Evolutionary conservation across 2,329 filamentous ascomycete species (phyloP), one percentile per base, ranked within the genome.

Genomic region (Neonectria hederae): DNA sequence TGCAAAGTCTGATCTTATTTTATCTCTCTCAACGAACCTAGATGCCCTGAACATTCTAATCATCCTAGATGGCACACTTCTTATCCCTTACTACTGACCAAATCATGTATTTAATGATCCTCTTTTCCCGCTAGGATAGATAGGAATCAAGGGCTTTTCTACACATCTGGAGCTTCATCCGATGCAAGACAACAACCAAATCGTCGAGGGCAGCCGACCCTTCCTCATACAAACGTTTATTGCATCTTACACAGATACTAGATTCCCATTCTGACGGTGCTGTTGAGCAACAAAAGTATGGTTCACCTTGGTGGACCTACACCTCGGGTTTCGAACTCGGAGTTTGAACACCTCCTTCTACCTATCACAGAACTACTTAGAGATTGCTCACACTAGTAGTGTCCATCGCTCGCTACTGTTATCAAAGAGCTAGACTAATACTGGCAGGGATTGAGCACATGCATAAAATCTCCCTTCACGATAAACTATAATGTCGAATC

Each of bases 301-400:
- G 86, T 88, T 1, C 86, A 88, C 63, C 86, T 86, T 0, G 77
- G 87, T 3, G 86, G 86, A 0, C 71, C 83, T 11, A 85, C 82
- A 0, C 82, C 85, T 19, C 79, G 75, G 66, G 83, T 84, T 3
- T 83, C 80, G 17, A 87, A 87, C 72, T 84, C 86, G 56, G 86
- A 88, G 69, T 82, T 88, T n/a, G 66, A 87, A 87, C 70, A 87
- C 88, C 65, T 84, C 83, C 4, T 87, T 89, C 67, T 78, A 81
- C 28, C 87, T 86, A 0, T 77, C 80, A 5, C 86, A 86, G 0
- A 84, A 88, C 73, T 88, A 86, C 71, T 76, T 84, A 2, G 86
- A 84, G 46, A 87, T 89, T 55, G 86, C 86, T 11, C 85, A 85
- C 76, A 86, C 86, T 0, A 85, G 86, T 0, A 83, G 52, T 6